phyloP scores from a whole-genome alignment of 106 monocot species.

The Triglochin maritima region DNA sequence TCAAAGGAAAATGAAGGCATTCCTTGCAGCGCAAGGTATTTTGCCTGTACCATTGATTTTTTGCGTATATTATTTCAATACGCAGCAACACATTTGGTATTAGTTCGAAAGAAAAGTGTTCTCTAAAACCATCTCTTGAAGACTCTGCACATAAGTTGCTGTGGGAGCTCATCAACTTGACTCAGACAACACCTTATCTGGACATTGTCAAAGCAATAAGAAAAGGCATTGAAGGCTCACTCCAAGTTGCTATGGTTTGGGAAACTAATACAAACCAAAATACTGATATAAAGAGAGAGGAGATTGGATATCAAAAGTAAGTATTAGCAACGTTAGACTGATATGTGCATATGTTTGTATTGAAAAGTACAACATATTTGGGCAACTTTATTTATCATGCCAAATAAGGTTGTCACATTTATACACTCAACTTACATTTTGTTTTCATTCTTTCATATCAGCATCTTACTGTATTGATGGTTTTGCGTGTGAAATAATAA shows the following conservation, averaged over 20 bases:
- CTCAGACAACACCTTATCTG: constrained; percentile 64
- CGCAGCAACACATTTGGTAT: constrained; percentile 37
- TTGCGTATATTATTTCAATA: constrained; percentile 70
- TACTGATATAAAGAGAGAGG: constrained; percentile 83
- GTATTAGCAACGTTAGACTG: not conserved
- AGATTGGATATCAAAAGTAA: constrained; percentile 88
- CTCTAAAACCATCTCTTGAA: constrained; percentile 33
- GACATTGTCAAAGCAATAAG: constrained; percentile 31
- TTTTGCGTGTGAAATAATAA: too few relatives aligned
- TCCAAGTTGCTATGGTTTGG: not conserved
- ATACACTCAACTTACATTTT: too few relatives aligned
- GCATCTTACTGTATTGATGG: too few relatives aligned
- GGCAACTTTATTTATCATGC: too few relatives aligned
- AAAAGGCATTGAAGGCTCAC: constrained; percentile 8
- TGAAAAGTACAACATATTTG: too few relatives aligned
- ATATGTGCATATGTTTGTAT: too few relatives aligned
- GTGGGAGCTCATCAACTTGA: constrained; percentile 49
- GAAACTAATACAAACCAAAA: constrained; percentile 11
- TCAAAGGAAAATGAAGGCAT: constrained; percentile 33
- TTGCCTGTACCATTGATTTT: constrained; percentile 74
- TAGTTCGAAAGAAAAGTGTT: constrained; percentile 20
- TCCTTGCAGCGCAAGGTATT: too few relatives aligned
- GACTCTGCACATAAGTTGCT: constrained; percentile 62
- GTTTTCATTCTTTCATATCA: too few relatives aligned
- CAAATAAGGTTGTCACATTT: too few relatives aligned